These are phyloP conservation scores for Casuarina equisetifolia DNA, from an alignment of 306 rosid species.

Conservation along the genomic window DNA sequence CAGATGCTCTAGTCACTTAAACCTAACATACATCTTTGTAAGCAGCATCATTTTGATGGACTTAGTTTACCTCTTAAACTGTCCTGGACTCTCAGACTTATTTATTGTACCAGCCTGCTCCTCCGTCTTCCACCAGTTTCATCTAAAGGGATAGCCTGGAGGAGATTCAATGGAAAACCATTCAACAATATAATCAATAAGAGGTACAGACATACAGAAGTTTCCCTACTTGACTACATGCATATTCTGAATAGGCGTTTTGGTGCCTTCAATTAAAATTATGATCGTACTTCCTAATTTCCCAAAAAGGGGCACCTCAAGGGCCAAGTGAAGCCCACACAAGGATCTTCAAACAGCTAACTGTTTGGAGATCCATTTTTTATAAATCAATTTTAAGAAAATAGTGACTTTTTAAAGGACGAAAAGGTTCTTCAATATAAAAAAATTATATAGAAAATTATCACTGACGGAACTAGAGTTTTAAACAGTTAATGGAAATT, in stretches of 20 bases:
- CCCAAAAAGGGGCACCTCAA: too few relatives aligned
- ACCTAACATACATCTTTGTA: too few relatives aligned
- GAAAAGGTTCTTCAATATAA: not conserved
- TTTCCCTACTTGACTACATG: not conserved
- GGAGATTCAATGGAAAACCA: not conserved
- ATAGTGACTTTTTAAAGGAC: too few relatives aligned
- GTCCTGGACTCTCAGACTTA: not conserved
- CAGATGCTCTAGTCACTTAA: not conserved
- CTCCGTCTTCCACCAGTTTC: not conserved
- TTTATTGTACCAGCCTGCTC: not conserved
- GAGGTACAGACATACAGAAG: not conserved
- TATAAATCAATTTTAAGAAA: too few relatives aligned
- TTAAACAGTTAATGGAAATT: too few relatives aligned
- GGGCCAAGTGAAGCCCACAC: too few relatives aligned
- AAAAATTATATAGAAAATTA: not conserved
- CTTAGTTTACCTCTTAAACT: not conserved
- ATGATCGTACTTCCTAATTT: too few relatives aligned
- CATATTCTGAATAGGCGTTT: not conserved
- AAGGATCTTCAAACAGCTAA: too few relatives aligned
- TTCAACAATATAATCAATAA: not conserved
- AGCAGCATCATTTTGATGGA: not conserved
- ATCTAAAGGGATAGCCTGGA: slow-evolving; percentile 5
- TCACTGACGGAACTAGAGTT: too few relatives aligned
- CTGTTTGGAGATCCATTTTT: too few relatives aligned
- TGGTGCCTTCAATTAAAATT: not conserved